Evolutionary conservation across 2,329 filamentous ascomycete species (phyloP).

Genomic region (Fusarium redolens): DNA sequence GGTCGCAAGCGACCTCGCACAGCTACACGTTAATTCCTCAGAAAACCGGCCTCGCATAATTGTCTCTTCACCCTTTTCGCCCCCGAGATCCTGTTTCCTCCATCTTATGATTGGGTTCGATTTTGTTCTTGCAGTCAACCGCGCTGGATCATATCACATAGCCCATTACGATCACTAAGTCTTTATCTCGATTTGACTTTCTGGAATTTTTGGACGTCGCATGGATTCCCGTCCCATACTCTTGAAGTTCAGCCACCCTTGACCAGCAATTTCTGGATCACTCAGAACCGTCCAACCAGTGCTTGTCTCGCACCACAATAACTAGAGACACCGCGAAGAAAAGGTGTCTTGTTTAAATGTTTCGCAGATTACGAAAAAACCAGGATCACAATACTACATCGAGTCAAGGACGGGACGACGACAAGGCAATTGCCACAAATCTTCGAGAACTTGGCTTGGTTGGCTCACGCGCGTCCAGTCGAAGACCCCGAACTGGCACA

Average conservation of each 20-base stretch:
- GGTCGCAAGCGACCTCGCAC: constrained; percentile 15
- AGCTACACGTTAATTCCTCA: constrained; percentile 14
- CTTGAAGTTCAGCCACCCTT: constrained; percentile 31
- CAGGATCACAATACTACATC: constrained; percentile 42
- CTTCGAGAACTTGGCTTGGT: constrained; percentile 47
- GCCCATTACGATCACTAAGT: constrained; percentile 12
- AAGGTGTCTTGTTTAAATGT: constrained; percentile 51
- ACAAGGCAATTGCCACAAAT: constrained; percentile 40
- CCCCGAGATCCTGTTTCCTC: constrained; percentile 21
- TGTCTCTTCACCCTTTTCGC: constrained; percentile 16
- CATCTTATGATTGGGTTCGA: constrained; percentile 13
- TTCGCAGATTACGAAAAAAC: constrained; percentile 51
- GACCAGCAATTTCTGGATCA: constrained; percentile 11
- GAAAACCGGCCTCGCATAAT: constrained; percentile 25
- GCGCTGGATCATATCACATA: constrained; percentile 21
- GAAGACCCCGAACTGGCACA: constrained; percentile 44
- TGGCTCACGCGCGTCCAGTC: constrained; percentile 39
- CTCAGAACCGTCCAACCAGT: neutral
- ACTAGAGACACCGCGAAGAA: constrained; percentile 22
- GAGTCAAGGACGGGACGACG: constrained; percentile 35
- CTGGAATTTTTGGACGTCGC: constrained; percentile 20
- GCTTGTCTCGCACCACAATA: constrained; percentile 7
- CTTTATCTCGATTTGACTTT: constrained; percentile 3
- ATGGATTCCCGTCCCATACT: constrained; percentile 32
- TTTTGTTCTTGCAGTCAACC: constrained; percentile 17